These are phyloP conservation scores for Arthrobotrys sinensis DNA, from an alignment of 2,329 filamentous ascomycete species.

Conservation along the genomic window DNA sequence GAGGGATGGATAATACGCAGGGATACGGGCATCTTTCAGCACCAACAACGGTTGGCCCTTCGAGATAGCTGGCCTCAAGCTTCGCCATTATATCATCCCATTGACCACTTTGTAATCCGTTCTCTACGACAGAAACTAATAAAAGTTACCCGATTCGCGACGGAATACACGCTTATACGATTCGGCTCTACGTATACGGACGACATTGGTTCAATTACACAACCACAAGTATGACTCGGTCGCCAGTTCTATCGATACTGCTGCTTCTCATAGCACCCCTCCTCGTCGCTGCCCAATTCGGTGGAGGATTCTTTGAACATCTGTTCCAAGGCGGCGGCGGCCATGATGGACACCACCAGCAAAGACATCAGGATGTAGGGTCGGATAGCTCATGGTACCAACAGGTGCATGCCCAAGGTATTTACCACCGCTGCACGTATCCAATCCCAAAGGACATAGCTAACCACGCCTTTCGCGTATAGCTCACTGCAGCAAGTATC, in stretches of 20 bases:
- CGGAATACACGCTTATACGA: neutral
- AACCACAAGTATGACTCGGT: conserved; percentile 13
- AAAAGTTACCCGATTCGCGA: neutral
- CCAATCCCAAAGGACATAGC: neutral
- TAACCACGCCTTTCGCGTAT: conserved; percentile 65
- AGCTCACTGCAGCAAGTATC: conserved; percentile 93
- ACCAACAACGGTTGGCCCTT: conserved; percentile 17
- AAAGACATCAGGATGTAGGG: conserved; percentile 82
- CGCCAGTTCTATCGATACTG: conserved; percentile 62
- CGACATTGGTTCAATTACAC: neutral
- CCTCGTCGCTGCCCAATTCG: conserved; percentile 80
- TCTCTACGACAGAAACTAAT: neutral
- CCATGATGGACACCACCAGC: conserved; percentile 70
- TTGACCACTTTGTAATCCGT: neutral
- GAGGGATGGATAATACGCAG: conserved; percentile 29
- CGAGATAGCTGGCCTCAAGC: conserved; percentile 51
- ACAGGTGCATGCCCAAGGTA: conserved; percentile 78
- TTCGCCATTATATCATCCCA: conserved; percentile 9
- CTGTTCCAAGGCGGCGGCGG: conserved; percentile 82
- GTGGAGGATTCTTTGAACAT: conserved; percentile 89
- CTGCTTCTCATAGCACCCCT: conserved; percentile 74
- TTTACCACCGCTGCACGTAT: conserved; percentile 38
- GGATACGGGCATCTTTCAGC: neutral
- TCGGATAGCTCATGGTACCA: conserved; percentile 88
- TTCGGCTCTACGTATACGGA: neutral